These are phyloP conservation scores for Nakataea oryzae DNA, from an alignment of 2,329 filamentous ascomycete genomes.

Conservation along the genomic window DNA sequence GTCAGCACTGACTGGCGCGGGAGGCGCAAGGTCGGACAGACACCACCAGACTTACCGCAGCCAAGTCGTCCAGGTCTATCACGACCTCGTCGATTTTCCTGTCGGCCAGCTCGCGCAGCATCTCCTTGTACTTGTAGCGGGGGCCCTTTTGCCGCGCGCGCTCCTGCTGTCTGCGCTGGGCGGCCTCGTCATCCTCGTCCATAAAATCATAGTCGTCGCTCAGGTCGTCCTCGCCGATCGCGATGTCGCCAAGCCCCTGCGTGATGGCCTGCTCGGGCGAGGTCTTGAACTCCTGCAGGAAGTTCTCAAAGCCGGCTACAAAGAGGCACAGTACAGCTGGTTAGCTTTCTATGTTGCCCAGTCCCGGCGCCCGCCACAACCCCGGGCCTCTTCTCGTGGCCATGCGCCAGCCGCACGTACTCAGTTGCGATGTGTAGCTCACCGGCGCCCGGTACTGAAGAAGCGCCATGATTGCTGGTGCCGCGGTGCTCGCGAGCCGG, in stretches of 20 bases:
- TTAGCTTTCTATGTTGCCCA: background rate
- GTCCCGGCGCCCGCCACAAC: background rate
- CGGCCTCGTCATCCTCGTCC: conserved; percentile 63
- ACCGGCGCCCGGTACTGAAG: conserved; percentile 68
- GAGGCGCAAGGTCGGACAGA: conserved; percentile 1
- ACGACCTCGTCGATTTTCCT: conserved; percentile 65
- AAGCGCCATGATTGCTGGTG: conserved; percentile 59
- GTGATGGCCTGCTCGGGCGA: conserved; percentile 60
- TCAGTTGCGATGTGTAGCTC: conserved; percentile 79
- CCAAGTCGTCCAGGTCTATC: conserved; percentile 83
- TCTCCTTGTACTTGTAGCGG: conserved; percentile 78
- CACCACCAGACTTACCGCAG: conserved; percentile 59
- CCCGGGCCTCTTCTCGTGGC: background rate
- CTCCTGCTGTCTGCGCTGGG: conserved; percentile 36
- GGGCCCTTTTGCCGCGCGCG: conserved; percentile 41
- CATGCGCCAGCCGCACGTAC: conserved; percentile 35
- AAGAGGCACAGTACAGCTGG: background rate
- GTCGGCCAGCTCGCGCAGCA: conserved; percentile 81
- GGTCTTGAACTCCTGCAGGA: conserved; percentile 81
- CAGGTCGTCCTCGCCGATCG: conserved; percentile 75
- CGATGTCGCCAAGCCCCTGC: conserved; percentile 73
- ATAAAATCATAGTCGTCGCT: conserved; percentile 91
- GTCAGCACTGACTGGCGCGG: background rate
- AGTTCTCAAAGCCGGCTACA: conserved; percentile 73
- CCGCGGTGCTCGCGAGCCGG: background rate